Evolutionary conservation across 768 basidiomycete genomes (phyloP), one percentile per base, ranked within the genome.

Genomic region (Lactarius hatsudake): DNA sequence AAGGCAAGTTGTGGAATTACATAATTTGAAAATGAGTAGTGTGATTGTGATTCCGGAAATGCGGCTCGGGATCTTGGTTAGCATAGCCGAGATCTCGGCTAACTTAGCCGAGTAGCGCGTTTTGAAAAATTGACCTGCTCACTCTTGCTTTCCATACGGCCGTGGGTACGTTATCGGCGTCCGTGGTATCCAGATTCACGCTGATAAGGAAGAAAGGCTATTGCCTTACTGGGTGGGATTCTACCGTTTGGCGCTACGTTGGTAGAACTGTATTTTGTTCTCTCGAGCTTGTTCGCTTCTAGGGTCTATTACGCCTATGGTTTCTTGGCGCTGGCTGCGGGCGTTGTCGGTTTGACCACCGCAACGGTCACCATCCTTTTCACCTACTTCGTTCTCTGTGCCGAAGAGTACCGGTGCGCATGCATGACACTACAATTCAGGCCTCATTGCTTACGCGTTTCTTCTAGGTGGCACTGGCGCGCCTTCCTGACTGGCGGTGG

Each of bases 231-330:
- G n/a, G 88, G 91, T 61, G 96, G 96, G 20, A 88, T 97, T 69
- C 83, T 98, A 30, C 96, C 95, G 0, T 98, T 96, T 71, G 94
- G 94, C 61, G 96, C 96, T 57, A 94, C 93, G 3, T 97, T 97
- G 72, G 92, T 98, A 69, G 96, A 98, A 76, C 79, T 97, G 12
- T 96, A 94, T 77, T 97, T 95, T 74, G 87, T 96, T 54, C 81
- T 98, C 66, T 93, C 94, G 15, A 91, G 89, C 72, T 81, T 98
- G 30, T 98, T 97, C 72, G 95, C 95, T 28, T 90, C 93, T 13
- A 85, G 93, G 40, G 91, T 90, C 55, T 96, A 95, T 79, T 98
- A 97, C 75, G 96, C 96, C 13, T 98, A 97, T 74, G 96, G 96
- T 18, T 98, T 98, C 80, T 78, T 98, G 54, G 91, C 94, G 32